Conservation (phyloP, 1,284 basidiomycete species). For the Ceratobasidium papillatum region DNA sequence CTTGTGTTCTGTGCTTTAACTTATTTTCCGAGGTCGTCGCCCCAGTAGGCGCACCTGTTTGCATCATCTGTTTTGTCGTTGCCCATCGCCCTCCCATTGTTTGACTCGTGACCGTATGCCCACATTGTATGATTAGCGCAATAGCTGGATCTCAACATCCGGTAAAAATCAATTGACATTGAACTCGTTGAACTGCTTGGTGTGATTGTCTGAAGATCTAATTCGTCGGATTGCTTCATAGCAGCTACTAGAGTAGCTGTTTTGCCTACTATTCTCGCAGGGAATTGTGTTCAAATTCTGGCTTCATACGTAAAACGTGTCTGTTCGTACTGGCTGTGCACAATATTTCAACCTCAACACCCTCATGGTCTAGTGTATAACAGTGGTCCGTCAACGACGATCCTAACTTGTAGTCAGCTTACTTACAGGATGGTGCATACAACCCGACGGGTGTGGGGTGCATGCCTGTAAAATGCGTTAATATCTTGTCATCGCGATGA, state of each 20-base stretch:
- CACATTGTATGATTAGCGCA: conserved; percentile 41
- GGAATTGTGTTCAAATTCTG: background rate
- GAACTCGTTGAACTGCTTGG: conserved; percentile 16
- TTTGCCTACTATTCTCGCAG: too few relatives aligned
- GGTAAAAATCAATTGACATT: conserved; percentile 39
- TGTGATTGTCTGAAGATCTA: background rate
- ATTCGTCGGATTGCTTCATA: background rate
- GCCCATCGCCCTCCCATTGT: background rate
- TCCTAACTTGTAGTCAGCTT: background rate
- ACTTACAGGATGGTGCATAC: conserved; percentile 85
- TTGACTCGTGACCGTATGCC: conserved; percentile 8
- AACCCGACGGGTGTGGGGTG: conserved; percentile 69
- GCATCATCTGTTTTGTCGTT: background rate
- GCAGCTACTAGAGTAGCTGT: background rate
- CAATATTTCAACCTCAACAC: background rate
- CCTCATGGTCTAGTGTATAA: background rate
- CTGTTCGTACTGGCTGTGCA: background rate
- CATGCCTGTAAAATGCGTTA: conserved; percentile 50
- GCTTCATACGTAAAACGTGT: background rate
- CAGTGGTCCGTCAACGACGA: background rate
- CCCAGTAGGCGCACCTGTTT: background rate
- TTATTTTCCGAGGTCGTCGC: conserved; percentile 30
- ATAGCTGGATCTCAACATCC: conserved; percentile 41
- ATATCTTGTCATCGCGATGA: too few relatives aligned
- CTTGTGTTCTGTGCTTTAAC: conserved; percentile 36